These are phyloP conservation scores for Russula olivacea DNA, from an alignment of 768 basidiomycete genomes.

Conservation along the genomic window DNA sequence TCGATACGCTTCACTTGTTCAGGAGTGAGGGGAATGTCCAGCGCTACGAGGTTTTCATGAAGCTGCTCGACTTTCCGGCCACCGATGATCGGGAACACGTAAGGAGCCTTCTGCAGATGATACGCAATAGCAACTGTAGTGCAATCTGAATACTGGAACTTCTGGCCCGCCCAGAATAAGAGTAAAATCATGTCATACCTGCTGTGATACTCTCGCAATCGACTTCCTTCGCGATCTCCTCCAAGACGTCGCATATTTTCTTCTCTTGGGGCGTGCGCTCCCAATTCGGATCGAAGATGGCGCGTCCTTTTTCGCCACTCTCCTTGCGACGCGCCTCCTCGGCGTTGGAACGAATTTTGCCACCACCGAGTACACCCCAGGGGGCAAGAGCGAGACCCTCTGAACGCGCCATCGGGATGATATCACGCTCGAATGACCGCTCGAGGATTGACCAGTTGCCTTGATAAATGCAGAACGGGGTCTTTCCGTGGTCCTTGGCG, in stretches of 20 bases:
- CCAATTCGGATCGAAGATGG: slow-evolving; percentile 26
- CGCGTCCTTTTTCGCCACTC: slow-evolving; percentile 36
- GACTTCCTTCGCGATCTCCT: slow-evolving; percentile 38
- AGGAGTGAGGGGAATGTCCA: slow-evolving; percentile 37
- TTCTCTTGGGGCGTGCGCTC: slow-evolving; percentile 34
- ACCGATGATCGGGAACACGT: slow-evolving; percentile 44
- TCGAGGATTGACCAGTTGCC: slow-evolving; percentile 34
- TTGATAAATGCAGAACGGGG: slow-evolving; percentile 35
- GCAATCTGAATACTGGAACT: background rate
- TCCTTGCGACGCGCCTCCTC: slow-evolving; percentile 33
- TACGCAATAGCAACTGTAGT: slow-evolving; percentile 44
- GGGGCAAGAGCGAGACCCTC: slow-evolving; percentile 39
- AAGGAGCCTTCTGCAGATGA: slow-evolving; percentile 43
- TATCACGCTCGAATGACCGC: slow-evolving; percentile 38
- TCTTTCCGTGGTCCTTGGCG: slow-evolving; percentile 36
- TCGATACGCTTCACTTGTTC: slow-evolving; percentile 43
- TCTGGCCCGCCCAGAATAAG: background rate
- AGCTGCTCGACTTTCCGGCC: slow-evolving; percentile 45
- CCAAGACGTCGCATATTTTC: slow-evolving; percentile 33
- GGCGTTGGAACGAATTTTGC: slow-evolving; percentile 37
- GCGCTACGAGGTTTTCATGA: slow-evolving; percentile 40
- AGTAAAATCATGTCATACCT: background rate
- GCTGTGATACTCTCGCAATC: slow-evolving; percentile 32
- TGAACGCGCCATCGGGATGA: slow-evolving; percentile 34
- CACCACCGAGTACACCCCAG: slow-evolving; percentile 38